Percentiles rank a stretch among this genome's conserved stretches.
Evolutionary conservation across 2,329 filamentous ascomycete genomes (phyloP).

Genomic region (Phoma sp.): DNA sequence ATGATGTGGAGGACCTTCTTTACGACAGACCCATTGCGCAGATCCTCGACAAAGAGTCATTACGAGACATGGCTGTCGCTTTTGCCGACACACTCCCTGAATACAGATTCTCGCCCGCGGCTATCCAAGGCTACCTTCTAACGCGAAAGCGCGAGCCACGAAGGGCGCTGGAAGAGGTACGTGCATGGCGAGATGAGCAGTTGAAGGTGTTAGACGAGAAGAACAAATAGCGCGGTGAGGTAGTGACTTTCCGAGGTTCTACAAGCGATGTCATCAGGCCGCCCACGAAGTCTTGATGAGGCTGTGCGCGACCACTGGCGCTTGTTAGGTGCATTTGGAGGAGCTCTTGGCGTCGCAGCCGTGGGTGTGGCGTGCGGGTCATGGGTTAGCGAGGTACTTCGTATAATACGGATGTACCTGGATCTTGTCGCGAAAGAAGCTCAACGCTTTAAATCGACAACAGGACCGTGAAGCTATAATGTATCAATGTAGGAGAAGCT

Average conservation of each 20-base stretch:
- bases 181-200: constrained; percentile 47
- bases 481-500: too few species aligned
- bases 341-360: constrained; percentile 7
- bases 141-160: constrained; percentile 57
- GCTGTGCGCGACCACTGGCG: constrained; percentile 1
- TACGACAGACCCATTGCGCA: constrained; percentile 16
- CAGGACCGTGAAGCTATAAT: too few species aligned
- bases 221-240: neutral
- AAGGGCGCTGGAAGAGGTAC: constrained; percentile 52
- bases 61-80: constrained; percentile 51
- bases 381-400: constrained; percentile 6
- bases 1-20: constrained; percentile 14
- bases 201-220: neutral
- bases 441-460: too few species aligned
- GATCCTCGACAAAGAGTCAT: constrained; percentile 26
- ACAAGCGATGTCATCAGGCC: constrained; percentile 3
- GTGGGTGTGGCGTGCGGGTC: constrained; percentile 1
- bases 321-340: neutral
- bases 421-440: too few species aligned
- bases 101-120: constrained; percentile 57
- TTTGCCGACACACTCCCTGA: constrained; percentile 57
- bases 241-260: neutral
- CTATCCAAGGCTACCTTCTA: constrained; percentile 61
- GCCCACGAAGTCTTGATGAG: neutral
- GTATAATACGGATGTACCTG: neutral